Evolutionary conservation across 2,329 filamentous ascomycete species (phyloP).

Genomic region (Epicoccum sorghinum): DNA sequence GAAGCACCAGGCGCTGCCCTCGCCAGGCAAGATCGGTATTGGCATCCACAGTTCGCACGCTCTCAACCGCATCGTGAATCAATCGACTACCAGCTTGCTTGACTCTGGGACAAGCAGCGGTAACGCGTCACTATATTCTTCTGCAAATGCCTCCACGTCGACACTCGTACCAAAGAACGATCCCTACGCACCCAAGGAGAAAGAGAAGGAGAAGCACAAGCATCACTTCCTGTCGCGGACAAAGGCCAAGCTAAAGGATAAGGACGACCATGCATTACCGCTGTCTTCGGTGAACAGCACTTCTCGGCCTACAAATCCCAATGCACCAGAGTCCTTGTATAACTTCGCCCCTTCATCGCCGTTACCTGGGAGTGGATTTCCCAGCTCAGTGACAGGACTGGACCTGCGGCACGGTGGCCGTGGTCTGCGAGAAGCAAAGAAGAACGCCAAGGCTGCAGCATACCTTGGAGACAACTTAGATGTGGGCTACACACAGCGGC

Average conservation of each 20-base stretch:
- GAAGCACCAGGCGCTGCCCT: slow-evolving; percentile 71
- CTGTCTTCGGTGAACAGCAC: slow-evolving; percentile 79
- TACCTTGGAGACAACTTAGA: slow-evolving; percentile 44
- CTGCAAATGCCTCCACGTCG: slow-evolving; percentile 77
- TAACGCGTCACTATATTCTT: slow-evolving; percentile 70
- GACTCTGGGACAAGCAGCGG: slow-evolving; percentile 65
- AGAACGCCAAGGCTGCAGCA: slow-evolving; percentile 57
- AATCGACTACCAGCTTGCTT: slow-evolving; percentile 71
- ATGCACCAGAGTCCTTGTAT: slow-evolving; percentile 76
- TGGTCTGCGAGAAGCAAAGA: slow-evolving; percentile 75
- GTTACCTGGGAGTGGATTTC: slow-evolving; percentile 70
- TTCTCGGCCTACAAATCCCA: slow-evolving; percentile 76
- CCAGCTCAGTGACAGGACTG: slow-evolving; percentile 80
- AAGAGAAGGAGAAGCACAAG: slow-evolving; percentile 74
- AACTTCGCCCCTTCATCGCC: slow-evolving; percentile 79
- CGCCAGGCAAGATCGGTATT: slow-evolving; percentile 69
- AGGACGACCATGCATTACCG: slow-evolving; percentile 72
- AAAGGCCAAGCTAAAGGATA: slow-evolving; percentile 76
- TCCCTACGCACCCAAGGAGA: slow-evolving; percentile 42
- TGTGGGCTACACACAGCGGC: slow-evolving; percentile 42
- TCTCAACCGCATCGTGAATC: slow-evolving; percentile 67
- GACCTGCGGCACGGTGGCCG: slow-evolving; percentile 79
- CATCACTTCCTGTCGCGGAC: slow-evolving; percentile 81
- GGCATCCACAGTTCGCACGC: slow-evolving; percentile 68
- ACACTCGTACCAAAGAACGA: slow-evolving; percentile 69